phyloP scores from a whole-genome alignment of 208 protist genomes.

The Leishmania major region DNA sequence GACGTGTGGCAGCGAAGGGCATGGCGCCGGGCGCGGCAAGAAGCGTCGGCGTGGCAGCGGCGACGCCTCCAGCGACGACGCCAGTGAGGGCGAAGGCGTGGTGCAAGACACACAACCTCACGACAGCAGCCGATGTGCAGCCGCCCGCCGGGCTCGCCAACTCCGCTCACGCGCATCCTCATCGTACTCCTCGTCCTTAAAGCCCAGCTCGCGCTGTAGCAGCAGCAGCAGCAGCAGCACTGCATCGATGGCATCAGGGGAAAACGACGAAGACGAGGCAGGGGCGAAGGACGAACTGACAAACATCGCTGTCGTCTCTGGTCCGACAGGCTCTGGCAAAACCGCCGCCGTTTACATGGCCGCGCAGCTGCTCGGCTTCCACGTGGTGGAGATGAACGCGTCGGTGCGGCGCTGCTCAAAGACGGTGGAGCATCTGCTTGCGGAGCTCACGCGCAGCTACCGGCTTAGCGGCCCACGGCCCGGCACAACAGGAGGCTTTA shows the following conservation, averaged over 20 bases:
- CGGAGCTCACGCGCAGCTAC: conserved; percentile 79
- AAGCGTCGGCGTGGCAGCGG: not conserved
- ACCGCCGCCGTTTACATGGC: conserved; percentile 83
- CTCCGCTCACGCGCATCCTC: not conserved
- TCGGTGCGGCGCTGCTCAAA: conserved; percentile 69
- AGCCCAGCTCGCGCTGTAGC: conserved; percentile 1
- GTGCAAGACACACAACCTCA: not conserved
- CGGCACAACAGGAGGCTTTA: conserved; percentile 33
- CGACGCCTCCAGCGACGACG: not conserved
- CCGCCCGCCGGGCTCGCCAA: not conserved
- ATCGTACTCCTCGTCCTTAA: not conserved
- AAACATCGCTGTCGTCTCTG: conserved; percentile 80
- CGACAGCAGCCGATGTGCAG: not conserved
- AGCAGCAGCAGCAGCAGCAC: conserved; percentile 15
- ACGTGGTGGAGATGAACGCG: conserved; percentile 87
- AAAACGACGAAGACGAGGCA: conserved; percentile 15
- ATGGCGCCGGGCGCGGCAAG: not conserved
- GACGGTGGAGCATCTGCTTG: conserved; percentile 73
- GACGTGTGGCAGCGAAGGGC: not conserved
- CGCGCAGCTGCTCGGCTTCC: conserved; percentile 69
- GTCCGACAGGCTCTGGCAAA: conserved; percentile 74
- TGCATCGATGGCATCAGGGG: conserved; percentile 13
- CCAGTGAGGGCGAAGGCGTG: not conserved
- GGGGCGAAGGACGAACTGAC: conserved; percentile 62
- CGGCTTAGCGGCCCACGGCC: conserved; percentile 48